Evolutionary conservation across 2,329 filamentous ascomycete genomes (phyloP).

Genomic region (Daldinia sp.): DNA sequence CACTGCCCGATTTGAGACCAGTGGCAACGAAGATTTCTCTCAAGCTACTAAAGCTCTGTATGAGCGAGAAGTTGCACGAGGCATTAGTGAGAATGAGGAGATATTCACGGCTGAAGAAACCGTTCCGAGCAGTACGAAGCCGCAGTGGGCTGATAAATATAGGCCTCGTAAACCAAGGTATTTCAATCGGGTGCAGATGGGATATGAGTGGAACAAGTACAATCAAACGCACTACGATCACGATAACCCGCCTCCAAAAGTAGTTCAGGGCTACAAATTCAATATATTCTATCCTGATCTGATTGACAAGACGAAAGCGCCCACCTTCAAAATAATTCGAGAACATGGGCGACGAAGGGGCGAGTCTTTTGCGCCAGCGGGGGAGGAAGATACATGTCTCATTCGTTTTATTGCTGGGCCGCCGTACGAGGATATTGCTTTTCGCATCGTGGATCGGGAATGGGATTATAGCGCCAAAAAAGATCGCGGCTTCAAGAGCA

Average conservation of each 20-base stretch:
- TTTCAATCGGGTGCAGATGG: constrained; percentile 98
- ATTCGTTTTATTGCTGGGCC: constrained; percentile 95
- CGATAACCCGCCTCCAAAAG: constrained; percentile 96
- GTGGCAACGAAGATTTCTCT: constrained; percentile 80
- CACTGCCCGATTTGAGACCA: constrained; percentile 73
- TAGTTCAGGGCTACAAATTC: constrained; percentile 99
- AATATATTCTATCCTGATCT: constrained; percentile 99
- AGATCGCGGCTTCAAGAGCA: constrained; percentile 93
- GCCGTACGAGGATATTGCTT: constrained; percentile 96
- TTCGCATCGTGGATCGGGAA: constrained; percentile 96
- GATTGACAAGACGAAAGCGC: constrained; percentile 92
- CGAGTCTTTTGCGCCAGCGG: constrained; percentile 90
- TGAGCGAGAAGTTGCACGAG: constrained; percentile 90
- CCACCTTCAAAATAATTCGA: constrained; percentile 94
- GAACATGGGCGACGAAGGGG: constrained; percentile 89
- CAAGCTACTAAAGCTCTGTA: constrained; percentile 88
- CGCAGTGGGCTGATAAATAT: constrained; percentile 85
- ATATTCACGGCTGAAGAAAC: constrained; percentile 92
- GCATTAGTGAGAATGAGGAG: constrained; percentile 92
- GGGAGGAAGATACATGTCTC: constrained; percentile 95
- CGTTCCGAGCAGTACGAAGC: constrained; percentile 69
- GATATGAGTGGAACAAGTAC: constrained; percentile 99
- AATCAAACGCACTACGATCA: constrained; percentile 99
- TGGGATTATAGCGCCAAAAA: constrained; percentile 98
- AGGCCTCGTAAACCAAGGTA: constrained; percentile 91